phyloP scores from a whole-genome alignment of 495 filamentous ascomycete genomes.

The Penicillium roqueforti region DNA sequence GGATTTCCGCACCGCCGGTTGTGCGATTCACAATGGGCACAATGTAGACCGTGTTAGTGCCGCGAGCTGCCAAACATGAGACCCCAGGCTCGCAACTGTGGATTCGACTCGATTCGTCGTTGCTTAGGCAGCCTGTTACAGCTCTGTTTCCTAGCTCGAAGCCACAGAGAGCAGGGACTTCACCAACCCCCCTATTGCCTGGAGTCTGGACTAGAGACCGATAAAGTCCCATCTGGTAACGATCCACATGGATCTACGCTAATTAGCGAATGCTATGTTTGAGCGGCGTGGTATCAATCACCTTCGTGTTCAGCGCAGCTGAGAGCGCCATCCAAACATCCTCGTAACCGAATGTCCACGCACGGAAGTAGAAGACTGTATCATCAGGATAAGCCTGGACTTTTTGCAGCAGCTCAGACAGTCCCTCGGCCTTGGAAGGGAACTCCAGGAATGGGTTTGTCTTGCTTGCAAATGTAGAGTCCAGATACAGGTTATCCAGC shows the following conservation, averaged over 20 bases:
- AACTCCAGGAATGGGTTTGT: constrained; percentile 47
- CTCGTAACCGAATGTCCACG: constrained; percentile 94
- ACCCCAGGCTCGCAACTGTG: constrained; percentile 83
- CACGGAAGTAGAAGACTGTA: constrained; percentile 77
- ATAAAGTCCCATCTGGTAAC: constrained; percentile 74
- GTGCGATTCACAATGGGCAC: constrained; percentile 65
- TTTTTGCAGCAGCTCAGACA: constrained; percentile 69
- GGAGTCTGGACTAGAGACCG: constrained; percentile 50
- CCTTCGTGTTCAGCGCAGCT: constrained; percentile 60
- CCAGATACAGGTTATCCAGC: constrained; percentile 79
- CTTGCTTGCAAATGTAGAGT: constrained; percentile 69
- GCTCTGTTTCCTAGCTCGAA: constrained; percentile 70
- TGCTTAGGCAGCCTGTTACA: constrained; percentile 68
- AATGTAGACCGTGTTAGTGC: constrained; percentile 65
- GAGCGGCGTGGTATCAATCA: constrained; percentile 22
- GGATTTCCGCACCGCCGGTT: constrained; percentile 54
- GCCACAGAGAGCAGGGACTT: constrained; percentile 67
- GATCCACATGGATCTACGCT: constrained; percentile 70
- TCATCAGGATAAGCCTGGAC: constrained; percentile 64
- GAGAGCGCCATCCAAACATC: constrained; percentile 87
- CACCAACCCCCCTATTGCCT: constrained; percentile 36
- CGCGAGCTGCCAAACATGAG: constrained; percentile 52
- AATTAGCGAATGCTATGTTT: constrained; percentile 7
- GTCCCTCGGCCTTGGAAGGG: constrained; percentile 61
- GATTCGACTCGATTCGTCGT: constrained; percentile 58